Evolutionary conservation across 495 filamentous ascomycete genomes (phyloP), one percentile per base, ranked within the genome.

Genomic region (Penicillium cataractarum): DNA sequence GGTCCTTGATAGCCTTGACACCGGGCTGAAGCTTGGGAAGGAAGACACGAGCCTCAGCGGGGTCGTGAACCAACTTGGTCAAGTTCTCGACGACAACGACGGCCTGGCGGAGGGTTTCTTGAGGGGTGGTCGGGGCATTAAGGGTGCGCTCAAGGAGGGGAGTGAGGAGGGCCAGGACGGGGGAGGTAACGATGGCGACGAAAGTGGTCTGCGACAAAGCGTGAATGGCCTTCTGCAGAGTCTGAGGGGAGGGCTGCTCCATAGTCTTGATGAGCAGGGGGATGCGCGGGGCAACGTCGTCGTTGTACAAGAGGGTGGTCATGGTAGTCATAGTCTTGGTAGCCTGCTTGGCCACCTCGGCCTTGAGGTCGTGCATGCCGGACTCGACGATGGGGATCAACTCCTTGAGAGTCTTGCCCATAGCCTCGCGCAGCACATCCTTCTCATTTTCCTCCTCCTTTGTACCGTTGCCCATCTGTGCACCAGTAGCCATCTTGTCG

Each of bases 191-290:
- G 61, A 94, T 86, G 57, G 95, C 92, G 48, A 99, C 94, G 68
- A 99, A 99, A 32, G 95, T 99, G n/a, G 95, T 99, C 77, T 97
- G 92, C 1, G 93, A 97, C 42, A 99, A 83, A 37, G 93, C 95
- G 66, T 97, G 95, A 64, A 99, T 99, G 42, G 95, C 93, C 79
- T 96, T 95, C 69, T 95, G 90, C 55, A 95, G 83, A 17, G 89
- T 89, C 70, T 96, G 87, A n/a, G 90, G 84, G 7, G 91, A 96
- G 3, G 96, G 95, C 57, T 97, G 87, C 69, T 97, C 90, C 89
- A 99, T 97, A 40, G 92, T 92, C 72, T 94, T 90, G 75, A 99
- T 89, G 44, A 99, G 83, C 7, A 97, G 87, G 6, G 95, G 96
- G 65, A 98, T 96, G 65, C 94, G 87, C 31, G 93, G 93, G 37